Evolutionary conservation across 2,329 filamentous ascomycete genomes (phyloP), one percentile per base, ranked within the genome.

Genomic region (Cytospora leucostoma): DNA sequence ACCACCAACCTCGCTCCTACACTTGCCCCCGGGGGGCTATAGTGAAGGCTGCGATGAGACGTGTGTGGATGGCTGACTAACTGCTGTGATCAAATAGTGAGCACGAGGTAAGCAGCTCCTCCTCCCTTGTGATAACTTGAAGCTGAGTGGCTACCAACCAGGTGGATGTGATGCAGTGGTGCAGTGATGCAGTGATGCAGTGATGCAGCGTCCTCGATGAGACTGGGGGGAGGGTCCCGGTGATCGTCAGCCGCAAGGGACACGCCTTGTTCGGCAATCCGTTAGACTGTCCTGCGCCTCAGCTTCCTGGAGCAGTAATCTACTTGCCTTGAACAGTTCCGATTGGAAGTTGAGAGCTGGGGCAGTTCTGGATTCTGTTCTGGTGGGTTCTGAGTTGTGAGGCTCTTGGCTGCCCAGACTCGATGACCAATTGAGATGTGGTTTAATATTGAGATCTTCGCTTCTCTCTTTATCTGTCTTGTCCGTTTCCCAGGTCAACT

Each of bases 141-240:
- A 65, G 44, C 60, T 59, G 44, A 56, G 61, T 63, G 56, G 52
- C 55, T 58, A 63, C 61, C 32, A 13, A 60, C 60, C 60, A 34
- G 63, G 40, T 50, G 57, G 56, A 44, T 34, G 52, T 49, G 27
- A 4, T 27, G 27, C 27, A 27, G 27, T 27, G 27, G 4, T 27
- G 27, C 27, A 27, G 27, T 27, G 27, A 27, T 27, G 27, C 27
- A 27, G 27, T 27, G 27, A 27, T 27, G 27, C 27, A 27, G 47
- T 47, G 56, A 47, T 61, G 33, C 21, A 35, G 60, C 35, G 34
- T 40, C n/a, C 6, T 44, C 19, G 37, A 10, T 44, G 35, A 47
- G 59, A 40, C 38, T 51, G 47, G 55, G 51, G 51, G n/a, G 34
- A 17, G n/a, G 32, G 15, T 3, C 11, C 38, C 21, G 59, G 44